Evolutionary conservation across 2,329 filamentous ascomycete species (phyloP).

Genomic region (Amauroascus niger): DNA sequence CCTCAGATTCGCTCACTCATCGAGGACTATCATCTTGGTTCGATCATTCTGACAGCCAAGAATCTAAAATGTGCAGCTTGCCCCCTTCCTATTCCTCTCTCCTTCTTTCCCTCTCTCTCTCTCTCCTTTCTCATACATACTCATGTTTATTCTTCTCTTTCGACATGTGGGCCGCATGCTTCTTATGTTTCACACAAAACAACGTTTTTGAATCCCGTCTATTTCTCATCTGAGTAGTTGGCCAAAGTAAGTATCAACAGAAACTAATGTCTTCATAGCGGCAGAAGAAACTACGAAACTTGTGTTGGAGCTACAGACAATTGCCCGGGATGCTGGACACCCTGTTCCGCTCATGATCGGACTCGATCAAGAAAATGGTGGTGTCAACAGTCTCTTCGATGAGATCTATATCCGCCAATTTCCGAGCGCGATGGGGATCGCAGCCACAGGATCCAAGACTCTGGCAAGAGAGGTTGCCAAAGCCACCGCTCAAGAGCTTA

Average conservation of each 20-base stretch:
- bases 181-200: neutral
- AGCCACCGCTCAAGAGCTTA: conserved; percentile 84
- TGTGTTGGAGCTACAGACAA: conserved; percentile 83
- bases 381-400: conserved; percentile 92
- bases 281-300: conserved; percentile 81
- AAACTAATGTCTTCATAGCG: conserved; percentile 47
- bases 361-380: conserved; percentile 94
- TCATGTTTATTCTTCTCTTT: neutral
- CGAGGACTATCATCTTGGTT: conserved; percentile 67
- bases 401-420: conserved; percentile 94
- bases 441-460: conserved; percentile 77
- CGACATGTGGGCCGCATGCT: too few species aligned
- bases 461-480: conserved; percentile 84
- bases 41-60: conserved; percentile 60
- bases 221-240: neutral
- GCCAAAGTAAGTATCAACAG: conserved; percentile 4
- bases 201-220: neutral
- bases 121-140: neutral
- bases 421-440: conserved; percentile 90
- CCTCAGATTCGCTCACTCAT: conserved; percentile 55
- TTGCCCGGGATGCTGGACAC: conserved; percentile 83
- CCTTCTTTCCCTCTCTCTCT: neutral
- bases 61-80: conserved; percentile 51
- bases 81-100: conserved; percentile 18
- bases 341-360: conserved; percentile 81